Evolutionary conservation across 805 yeast species (phyloP).

Genomic region (Yamadazyma takamatsuzukensis): DNA sequence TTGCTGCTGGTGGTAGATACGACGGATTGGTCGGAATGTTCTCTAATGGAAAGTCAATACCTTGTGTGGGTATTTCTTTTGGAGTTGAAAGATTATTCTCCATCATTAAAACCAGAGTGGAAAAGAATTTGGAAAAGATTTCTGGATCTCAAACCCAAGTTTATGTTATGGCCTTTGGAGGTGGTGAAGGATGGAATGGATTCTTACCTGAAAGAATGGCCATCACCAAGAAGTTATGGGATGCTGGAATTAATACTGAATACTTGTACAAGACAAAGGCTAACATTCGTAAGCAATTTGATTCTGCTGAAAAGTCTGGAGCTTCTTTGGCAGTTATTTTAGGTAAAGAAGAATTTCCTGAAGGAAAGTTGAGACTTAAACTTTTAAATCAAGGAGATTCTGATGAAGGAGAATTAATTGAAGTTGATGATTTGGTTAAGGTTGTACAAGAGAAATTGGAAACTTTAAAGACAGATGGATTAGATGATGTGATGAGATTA

Average conservation of each 20-base stretch:
- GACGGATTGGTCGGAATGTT: constrained; percentile 97
- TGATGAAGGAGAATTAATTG: constrained; percentile 81
- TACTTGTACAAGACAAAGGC: constrained; percentile 91
- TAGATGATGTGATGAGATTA: constrained; percentile 63
- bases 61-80: constrained; percentile 96
- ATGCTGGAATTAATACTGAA: constrained; percentile 84
- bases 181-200: constrained; percentile 95
- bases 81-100: constrained; percentile 96
- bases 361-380: constrained; percentile 82
- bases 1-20: constrained; percentile 98
- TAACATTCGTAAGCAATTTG: constrained; percentile 93
- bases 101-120: constrained; percentile 72
- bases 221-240: constrained; percentile 81
- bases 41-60: constrained; percentile 85
- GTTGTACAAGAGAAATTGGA: constrained; percentile 40
- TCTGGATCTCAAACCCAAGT: constrained; percentile 90
- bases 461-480: constrained; percentile 45
- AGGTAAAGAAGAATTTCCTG: constrained; percentile 89
- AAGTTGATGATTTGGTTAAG: constrained; percentile 54
- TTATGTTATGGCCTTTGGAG: constrained; percentile 96
- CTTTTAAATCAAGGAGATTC: constrained; percentile 81
- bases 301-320: constrained; percentile 94
- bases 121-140: constrained; percentile 53
- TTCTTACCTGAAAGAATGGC: constrained; percentile 89
- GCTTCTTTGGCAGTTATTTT: constrained; percentile 87